Evolutionary conservation across 768 basidiomycete genomes (phyloP).

Genomic region (Suillus occidentalis): DNA sequence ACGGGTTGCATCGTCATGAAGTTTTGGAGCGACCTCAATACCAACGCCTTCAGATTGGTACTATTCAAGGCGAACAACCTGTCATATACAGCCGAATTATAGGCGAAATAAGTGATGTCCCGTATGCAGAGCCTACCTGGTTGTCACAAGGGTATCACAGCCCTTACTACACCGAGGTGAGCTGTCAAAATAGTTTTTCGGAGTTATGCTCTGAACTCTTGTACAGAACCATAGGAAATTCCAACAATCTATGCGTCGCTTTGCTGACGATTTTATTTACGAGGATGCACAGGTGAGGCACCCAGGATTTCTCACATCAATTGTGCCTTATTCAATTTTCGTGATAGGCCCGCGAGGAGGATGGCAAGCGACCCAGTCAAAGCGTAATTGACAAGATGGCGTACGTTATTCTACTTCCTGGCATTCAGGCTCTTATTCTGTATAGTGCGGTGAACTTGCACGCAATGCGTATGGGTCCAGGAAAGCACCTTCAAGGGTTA

Average conservation of each 20-base stretch:
- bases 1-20: slow-evolving; percentile 84
- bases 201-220: slow-evolving; percentile 10
- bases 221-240: slow-evolving; percentile 47
- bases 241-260: slow-evolving; percentile 50
- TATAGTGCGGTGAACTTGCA: slow-evolving; percentile 67
- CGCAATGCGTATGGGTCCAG: slow-evolving; percentile 92
- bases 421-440: not conserved
- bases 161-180: slow-evolving; percentile 68
- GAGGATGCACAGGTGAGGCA: slow-evolving; percentile 35
- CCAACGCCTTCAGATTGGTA: slow-evolving; percentile 72
- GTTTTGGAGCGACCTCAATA: slow-evolving; percentile 77
- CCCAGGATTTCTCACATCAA: slow-evolving; percentile 10
- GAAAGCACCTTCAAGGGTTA: slow-evolving; percentile 79
- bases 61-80: slow-evolving; percentile 60
- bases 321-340: slow-evolving; percentile 20
- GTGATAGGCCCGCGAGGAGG: slow-evolving; percentile 67
- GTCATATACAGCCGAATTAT: slow-evolving; percentile 46
- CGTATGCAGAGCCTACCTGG: slow-evolving; percentile 91
- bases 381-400: slow-evolving; percentile 81
- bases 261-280: slow-evolving; percentile 68
- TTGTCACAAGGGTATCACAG: slow-evolving; percentile 64
- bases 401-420: slow-evolving; percentile 35
- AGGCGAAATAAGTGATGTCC: slow-evolving; percentile 71
- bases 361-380: slow-evolving; percentile 85
- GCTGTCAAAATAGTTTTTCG: slow-evolving; percentile 16